Conservation (phyloP, 164 flowering plant species). For the Malania oleifera region DNA sequence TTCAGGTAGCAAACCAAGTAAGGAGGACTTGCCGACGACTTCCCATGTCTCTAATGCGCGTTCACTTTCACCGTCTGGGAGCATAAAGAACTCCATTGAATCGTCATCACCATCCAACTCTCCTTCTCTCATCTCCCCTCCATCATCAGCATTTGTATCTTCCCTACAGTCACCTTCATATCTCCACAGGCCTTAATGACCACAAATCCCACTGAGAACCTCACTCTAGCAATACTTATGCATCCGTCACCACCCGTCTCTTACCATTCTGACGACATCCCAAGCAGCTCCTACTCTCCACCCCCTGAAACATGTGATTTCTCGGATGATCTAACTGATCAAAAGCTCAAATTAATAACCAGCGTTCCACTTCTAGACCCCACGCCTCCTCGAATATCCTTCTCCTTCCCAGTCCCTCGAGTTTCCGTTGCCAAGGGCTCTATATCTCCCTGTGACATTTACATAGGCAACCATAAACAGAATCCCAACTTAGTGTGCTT, state of each 20-base stretch:
- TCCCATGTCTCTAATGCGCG: constrained; percentile 13
- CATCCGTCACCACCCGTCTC: constrained; percentile 47
- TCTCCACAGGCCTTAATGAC: constrained; percentile 65
- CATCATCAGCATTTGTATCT: constrained; percentile 87
- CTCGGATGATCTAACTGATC: constrained; percentile 47
- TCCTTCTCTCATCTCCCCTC: constrained; percentile 68
- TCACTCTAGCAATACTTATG: constrained; percentile 12
- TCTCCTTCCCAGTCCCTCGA: constrained; percentile 79
- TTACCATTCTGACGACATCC: constrained; percentile 64
- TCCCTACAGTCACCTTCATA: constrained; percentile 87
- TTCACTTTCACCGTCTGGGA: constrained; percentile 25
- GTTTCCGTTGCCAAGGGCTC: constrained; percentile 66
- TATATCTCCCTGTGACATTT: constrained; percentile 85
- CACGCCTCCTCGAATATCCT: constrained; percentile 64
- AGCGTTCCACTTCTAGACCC: constrained; percentile 39
- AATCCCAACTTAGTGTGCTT: constrained; percentile 55
- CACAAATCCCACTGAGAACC: constrained; percentile 20
- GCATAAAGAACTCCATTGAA: constrained; percentile 33
- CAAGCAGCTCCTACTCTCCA: constrained; percentile 93
- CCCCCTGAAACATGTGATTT: constrained; percentile 65
- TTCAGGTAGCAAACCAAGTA: constrained; percentile 20
- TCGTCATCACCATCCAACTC: constrained; percentile 62
- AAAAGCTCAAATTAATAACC: constrained; percentile 43
- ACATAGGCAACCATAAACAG: constrained; percentile 81
- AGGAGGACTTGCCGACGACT: constrained; percentile 6